Evolutionary conservation across 805 yeast species (phyloP), one percentile per base, ranked within the genome.

Genomic region (Ascoidea tarda): DNA sequence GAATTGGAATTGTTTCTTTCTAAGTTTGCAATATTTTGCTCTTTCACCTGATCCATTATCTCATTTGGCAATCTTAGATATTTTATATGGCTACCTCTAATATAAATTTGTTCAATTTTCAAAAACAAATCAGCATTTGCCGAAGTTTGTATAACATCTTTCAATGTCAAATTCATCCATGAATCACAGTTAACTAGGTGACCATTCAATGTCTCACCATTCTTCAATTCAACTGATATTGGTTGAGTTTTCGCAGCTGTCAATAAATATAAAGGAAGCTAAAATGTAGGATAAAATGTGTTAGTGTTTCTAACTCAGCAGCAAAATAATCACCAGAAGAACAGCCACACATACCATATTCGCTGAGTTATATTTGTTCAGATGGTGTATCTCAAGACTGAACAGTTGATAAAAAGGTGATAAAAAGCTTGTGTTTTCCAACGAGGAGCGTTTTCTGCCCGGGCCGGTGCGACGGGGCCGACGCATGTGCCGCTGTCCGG

Each of bases 111-210:
- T 3, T 81, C 78, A 49, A 84, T 67, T 62, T 82, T 81, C 51
- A 75, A 65, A 64, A 78, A 85, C 52, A 71, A 72, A 57, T 77
- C 81, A 46, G 86, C 91, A 58, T 74, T 72, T 47, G 79, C 71
- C 59, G 79, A 78, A 14, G 82, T 76, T 62, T 82, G 85, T 49
- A 81, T 77, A 14, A 84, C 97, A 57, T 89, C 82, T 42, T 74
- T 74, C 52, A 93, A 73, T 1, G 96, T 86, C 58, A 93, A 73
- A 66, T 93, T 93, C 99, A 93, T 93, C 89, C 95, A 87, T 46
- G 87, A 82, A 66, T 93, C 99, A 60, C 96, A 88, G 62, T 87
- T 85, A 53, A 80, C 78, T 55, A 93, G 72, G 53, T 77, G 78
- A 50, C 99, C 99, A 62, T 84, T 84, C 50, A 90, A 73, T 6